phyloP scores from a whole-genome alignment of 176 grass and related monocot genomes.

The Aegilops sharonensis region DNA sequence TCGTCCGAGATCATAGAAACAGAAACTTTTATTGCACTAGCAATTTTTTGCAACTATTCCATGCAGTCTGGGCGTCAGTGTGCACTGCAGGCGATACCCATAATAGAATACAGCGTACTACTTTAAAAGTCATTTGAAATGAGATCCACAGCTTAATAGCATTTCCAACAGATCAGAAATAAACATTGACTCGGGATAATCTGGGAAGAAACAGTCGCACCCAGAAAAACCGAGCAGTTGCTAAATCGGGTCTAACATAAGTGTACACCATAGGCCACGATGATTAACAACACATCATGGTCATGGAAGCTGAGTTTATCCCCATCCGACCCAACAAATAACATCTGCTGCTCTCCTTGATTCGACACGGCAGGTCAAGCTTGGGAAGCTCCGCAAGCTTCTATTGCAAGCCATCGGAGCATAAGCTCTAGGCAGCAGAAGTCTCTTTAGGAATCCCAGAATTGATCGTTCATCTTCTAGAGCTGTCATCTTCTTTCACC shows the following conservation, averaged over 20 bases:
- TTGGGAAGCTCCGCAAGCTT: neutral
- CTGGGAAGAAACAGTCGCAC: neutral
- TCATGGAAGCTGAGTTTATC: neutral
- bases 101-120: neutral
- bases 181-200: neutral
- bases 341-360: neutral
- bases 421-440: neutral
- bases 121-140: neutral
- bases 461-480: constrained; percentile 36
- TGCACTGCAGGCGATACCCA: neutral
- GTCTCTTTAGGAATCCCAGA: neutral
- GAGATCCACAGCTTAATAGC: neutral
- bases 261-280: neutral
- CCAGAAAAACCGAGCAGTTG: neutral
- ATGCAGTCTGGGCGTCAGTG: neutral
- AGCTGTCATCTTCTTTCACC: constrained; percentile 32
- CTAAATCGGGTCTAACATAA: neutral
- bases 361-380: constrained; percentile 3
- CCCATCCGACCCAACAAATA: constrained; percentile 7
- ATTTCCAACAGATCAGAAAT: neutral
- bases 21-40: neutral
- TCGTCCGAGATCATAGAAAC: neutral
- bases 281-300: neutral
- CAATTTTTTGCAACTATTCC: neutral
- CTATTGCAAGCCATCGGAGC: neutral